Percentiles rank a stretch among this genome's conserved stretches.
Conservation (phyloP, 495 filamentous ascomycete genomes). For the Xylaria longipes region DNA sequence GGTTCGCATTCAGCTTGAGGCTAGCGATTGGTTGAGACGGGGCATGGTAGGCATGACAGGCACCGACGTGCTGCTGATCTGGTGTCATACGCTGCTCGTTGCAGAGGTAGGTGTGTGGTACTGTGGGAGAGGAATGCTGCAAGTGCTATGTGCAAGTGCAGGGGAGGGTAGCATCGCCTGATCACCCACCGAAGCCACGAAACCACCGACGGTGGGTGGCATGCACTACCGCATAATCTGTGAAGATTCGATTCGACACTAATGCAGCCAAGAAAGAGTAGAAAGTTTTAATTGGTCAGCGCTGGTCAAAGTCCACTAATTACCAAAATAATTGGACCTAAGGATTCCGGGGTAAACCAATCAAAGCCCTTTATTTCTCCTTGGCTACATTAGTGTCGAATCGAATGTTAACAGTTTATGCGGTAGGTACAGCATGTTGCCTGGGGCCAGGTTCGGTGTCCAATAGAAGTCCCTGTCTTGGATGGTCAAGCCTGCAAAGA, state of each 20-base stretch:
- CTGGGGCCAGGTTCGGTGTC: neutral
- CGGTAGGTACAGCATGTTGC: neutral
- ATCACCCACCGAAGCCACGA: constrained; percentile 9
- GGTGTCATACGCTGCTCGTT: constrained; percentile 9
- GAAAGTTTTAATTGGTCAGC: too few relatives aligned
- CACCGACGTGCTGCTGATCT: constrained; percentile 8
- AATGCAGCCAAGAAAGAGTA: too few relatives aligned
- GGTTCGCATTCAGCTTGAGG: constrained; percentile 20
- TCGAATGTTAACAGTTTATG: too few relatives aligned
- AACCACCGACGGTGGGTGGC: constrained; percentile 8
- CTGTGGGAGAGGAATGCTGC: constrained; percentile 2
- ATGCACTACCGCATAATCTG: too few relatives aligned
- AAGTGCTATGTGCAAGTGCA: neutral
- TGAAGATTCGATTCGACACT: too few relatives aligned
- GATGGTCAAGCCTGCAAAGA: constrained; percentile 2
- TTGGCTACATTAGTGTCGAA: too few relatives aligned
- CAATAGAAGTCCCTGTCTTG: constrained; percentile 13
- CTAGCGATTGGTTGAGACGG: constrained; percentile 4
- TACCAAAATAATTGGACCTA: too few relatives aligned
- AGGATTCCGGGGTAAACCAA: too few relatives aligned
- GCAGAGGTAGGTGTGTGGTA: neutral
- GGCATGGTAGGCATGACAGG: neutral
- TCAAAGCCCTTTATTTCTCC: too few relatives aligned
- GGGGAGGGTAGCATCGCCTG: constrained; percentile 19
- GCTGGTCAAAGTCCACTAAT: too few relatives aligned